phyloP scores from a whole-genome alignment of 768 basidiomycete species.

The Neoboletus brunneissimus region DNA sequence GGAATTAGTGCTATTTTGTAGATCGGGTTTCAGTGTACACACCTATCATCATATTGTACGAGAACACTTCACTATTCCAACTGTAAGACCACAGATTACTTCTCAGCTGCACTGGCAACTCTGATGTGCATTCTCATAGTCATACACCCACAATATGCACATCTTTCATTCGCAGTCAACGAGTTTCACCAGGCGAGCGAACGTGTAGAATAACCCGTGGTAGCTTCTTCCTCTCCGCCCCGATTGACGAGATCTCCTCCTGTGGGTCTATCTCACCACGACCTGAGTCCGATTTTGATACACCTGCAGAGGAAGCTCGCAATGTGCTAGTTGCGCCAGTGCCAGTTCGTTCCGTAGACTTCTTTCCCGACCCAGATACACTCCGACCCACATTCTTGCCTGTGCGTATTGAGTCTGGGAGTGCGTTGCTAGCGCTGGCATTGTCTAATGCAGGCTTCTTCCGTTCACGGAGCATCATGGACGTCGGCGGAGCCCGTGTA shows the following conservation, averaged over 20 bases:
- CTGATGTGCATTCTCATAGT: no score
- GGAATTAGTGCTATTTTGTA: no score
- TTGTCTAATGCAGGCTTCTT: conserved; percentile 28
- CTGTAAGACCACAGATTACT: no score
- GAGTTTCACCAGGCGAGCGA: conserved; percentile 33
- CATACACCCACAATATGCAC: no score
- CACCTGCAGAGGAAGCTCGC: not conserved
- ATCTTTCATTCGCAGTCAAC: no score
- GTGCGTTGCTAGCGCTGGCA: not conserved
- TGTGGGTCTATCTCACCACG: not conserved
- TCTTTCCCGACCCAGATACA: conserved; percentile 1
- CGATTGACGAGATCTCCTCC: not conserved
- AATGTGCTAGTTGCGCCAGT: not conserved
- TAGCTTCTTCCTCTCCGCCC: conserved; percentile 43
- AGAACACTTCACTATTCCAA: no score
- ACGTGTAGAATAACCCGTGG: conserved; percentile 45
- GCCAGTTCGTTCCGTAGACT: not conserved
- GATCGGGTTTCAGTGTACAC: no score
- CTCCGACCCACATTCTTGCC: not conserved
- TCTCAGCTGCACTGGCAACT: no score
- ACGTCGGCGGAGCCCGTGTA: conserved; percentile 32
- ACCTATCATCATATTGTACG: no score
- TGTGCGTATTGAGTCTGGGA: not conserved
- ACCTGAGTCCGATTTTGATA: not conserved
- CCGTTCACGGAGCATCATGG: conserved; percentile 50